A percentile compares a stretch with the other conserved stretches of the same genome.
Evolutionary conservation across 257 asterid genomes (phyloP).

Genomic region (Solanum paucissectum): DNA sequence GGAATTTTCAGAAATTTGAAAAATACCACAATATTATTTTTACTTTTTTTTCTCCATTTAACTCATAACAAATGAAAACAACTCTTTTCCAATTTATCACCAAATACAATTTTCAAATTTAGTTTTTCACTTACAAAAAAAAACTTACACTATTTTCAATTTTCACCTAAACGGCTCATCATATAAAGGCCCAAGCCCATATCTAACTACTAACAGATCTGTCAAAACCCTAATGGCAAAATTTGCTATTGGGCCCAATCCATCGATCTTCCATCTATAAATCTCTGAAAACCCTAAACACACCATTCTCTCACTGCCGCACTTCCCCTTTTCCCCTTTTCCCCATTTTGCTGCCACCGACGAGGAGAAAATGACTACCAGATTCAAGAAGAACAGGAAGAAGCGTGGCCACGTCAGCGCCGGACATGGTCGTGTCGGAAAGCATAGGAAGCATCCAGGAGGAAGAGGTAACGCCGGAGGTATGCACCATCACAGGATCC

Average conservation of each 20-base stretch:
- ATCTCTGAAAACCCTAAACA: background rate
- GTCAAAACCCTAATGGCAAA: background rate
- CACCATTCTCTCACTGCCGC: background rate
- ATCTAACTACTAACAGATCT: background rate
- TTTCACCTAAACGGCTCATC: too few species aligned
- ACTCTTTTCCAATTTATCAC: too few species aligned
- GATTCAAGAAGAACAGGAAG: conserved; percentile 30
- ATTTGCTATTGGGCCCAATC: background rate
- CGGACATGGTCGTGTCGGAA: conserved; percentile 30
- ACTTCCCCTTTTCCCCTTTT: background rate
- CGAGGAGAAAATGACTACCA: conserved; percentile 14
- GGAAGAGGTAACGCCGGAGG: conserved; percentile 33
- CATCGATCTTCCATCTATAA: background rate
- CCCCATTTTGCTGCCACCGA: background rate
- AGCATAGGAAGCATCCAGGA: conserved; percentile 30
- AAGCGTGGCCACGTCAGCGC: conserved; percentile 42
- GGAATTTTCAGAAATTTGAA: too few species aligned
- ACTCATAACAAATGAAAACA: too few species aligned
- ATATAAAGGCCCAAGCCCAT: background rate
- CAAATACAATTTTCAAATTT: too few species aligned
- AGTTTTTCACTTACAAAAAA: too few species aligned
- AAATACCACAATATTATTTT: too few species aligned
- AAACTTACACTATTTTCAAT: too few species aligned
- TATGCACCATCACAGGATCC: conserved; percentile 32
- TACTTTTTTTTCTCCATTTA: too few species aligned